Base-by-base conservation (phyloP, 495 filamentous ascomycete genomes). In the Neurospora africana region DNA sequence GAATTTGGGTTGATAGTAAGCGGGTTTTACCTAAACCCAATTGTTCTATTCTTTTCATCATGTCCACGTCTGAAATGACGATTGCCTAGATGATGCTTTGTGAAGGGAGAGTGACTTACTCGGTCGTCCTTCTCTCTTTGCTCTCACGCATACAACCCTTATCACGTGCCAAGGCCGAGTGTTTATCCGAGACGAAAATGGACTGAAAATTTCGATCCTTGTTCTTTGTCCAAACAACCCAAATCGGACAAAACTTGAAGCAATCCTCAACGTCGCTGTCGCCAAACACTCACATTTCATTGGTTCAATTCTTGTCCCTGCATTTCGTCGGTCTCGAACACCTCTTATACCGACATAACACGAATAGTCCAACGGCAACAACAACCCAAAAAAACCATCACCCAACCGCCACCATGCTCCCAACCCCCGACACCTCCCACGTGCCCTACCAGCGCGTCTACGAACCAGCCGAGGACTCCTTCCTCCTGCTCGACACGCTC, bases 381-480 rank as follows among this genome's bases (percentile, higher is more conserved):
- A 58, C 43, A 21, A 47, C n/a, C 7, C 67, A 23, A 7, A 30
- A 30, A 27, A 58, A 19, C 38, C 36, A 23, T 2, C 21, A 53
- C 43, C 33, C 23, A 43, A 58, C 36, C 58, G 19, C 68, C 38
- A 74, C 71, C 10, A 96, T 97, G 93, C 89, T 98, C 19, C 94
- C 94, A 10, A 99, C 95, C 13, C 95, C 95, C 2, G 91, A 91
- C 69, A 99, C 95, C 21, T 89, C 90, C 27, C 95, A 99, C 82
- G 91, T 98, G 71, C 87, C 91, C 71, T 93, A 93, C 80, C 84
- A 91, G 78, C 89, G 88, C 36, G 88, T 98, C 76, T 99, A 99
- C 82, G 92, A 97, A 78, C 95, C 95, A 53, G 90, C 94, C 13
- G 95, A 98, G 82, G 95, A 99, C 81, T 96, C 93, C 21, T 98